phyloP scores from a whole-genome alignment of 208 protist species.

The Acanthamoeba rhysodes region DNA sequence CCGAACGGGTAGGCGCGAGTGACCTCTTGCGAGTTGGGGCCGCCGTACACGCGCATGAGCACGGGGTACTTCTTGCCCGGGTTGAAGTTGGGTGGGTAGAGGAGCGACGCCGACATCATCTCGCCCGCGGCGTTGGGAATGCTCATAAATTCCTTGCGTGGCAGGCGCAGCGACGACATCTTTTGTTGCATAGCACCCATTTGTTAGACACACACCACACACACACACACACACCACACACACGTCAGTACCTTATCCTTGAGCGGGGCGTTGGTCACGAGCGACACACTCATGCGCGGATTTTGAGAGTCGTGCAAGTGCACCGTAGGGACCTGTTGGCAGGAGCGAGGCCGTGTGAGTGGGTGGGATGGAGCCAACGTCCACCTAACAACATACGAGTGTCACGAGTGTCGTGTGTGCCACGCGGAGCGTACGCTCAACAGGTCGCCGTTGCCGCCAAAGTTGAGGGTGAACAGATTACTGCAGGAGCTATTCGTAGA shows the following conservation, averaged over 20 bases:
- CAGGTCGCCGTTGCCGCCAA: constrained; percentile 47
- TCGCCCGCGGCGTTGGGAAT: neutral
- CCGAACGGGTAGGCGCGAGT: neutral
- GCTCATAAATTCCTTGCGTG: neutral
- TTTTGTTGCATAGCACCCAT: neutral
- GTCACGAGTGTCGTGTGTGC: too few relatives aligned
- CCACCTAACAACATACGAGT: too few relatives aligned
- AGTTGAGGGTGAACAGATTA: constrained; percentile 6
- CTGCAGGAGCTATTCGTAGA: neutral
- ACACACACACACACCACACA: neutral
- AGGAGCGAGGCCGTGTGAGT: too few relatives aligned
- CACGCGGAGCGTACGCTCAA: neutral
- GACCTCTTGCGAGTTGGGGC: constrained; percentile 6
- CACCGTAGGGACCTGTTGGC: neutral
- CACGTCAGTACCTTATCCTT: neutral
- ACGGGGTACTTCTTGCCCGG: constrained; percentile 18
- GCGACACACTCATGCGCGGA: neutral
- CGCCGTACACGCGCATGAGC: constrained; percentile 33
- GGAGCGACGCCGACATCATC: neutral
- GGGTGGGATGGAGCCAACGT: too few relatives aligned
- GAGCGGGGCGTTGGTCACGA: neutral
- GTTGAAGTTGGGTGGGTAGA: constrained; percentile 38
- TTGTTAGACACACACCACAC: too few relatives aligned
- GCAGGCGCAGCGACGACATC: neutral
- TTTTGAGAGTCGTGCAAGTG: neutral